These are phyloP conservation scores for Phialophora expanda DNA, from an alignment of 2,329 filamentous ascomycete genomes.

Conservation along the genomic window DNA sequence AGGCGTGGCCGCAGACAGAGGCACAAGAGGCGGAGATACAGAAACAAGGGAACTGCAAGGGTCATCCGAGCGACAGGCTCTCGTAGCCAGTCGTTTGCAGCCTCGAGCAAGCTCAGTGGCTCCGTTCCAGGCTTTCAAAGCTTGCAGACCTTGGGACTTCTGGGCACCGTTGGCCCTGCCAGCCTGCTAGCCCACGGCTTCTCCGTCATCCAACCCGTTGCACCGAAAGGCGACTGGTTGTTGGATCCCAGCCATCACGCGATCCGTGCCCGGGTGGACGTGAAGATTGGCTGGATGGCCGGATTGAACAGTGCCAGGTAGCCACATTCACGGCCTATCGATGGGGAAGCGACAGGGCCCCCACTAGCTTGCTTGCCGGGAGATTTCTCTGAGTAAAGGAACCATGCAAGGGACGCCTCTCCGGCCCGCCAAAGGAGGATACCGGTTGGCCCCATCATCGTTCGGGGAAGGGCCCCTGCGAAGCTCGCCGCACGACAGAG, in stretches of 20 bases:
- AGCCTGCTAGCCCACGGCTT: neutral
- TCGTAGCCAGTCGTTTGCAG: slow-evolving; percentile 16
- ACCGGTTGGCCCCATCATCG: neutral
- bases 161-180: slow-evolving; percentile 11
- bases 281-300: slow-evolving; percentile 14
- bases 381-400: slow-evolving; percentile 1
- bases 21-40: slow-evolving; percentile 13
- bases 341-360: slow-evolving; percentile 14
- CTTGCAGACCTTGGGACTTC: slow-evolving; percentile 5
- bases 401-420: neutral
- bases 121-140: slow-evolving; percentile 14
- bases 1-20: slow-evolving; percentile 10
- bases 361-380: slow-evolving; percentile 6
- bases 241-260: neutral
- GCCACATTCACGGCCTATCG: slow-evolving; percentile 11
- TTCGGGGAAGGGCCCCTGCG: neutral
- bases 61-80: neutral
- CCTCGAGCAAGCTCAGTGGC: slow-evolving; percentile 13
- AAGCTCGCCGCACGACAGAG: slow-evolving; percentile 4
- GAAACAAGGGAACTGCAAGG: slow-evolving; percentile 9
- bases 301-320: slow-evolving; percentile 4
- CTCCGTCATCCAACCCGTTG: slow-evolving; percentile 7
- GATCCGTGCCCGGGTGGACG: neutral
- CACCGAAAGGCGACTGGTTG: neutral
- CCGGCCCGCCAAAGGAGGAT: slow-evolving; percentile 2